Conservation (phyloP, 495 filamentous ascomycete species). For the Daldinia decipiens region DNA sequence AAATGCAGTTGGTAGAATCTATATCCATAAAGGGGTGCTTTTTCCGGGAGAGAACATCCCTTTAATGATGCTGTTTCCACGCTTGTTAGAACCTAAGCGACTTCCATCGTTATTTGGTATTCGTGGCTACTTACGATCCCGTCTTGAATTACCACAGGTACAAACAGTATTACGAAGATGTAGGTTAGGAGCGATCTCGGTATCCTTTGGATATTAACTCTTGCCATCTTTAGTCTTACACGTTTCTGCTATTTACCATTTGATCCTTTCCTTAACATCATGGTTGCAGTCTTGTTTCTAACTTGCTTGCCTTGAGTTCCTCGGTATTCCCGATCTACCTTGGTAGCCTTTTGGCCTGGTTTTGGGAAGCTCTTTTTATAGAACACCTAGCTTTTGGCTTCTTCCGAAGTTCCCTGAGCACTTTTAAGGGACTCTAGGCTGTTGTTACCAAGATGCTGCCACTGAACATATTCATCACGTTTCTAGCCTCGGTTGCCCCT, state of each 20-base stretch:
- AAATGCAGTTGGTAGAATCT: too few species aligned
- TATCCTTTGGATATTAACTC: background rate
- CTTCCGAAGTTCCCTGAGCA: conserved; percentile 9
- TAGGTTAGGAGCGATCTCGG: background rate
- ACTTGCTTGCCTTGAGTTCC: conserved; percentile 12
- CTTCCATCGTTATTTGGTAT: background rate
- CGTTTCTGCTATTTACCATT: background rate
- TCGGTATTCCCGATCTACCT: background rate
- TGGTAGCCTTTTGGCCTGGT: conserved; percentile 20
- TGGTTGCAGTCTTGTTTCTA: background rate
- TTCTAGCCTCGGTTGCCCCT: conserved; percentile 29
- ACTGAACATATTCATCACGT: conserved; percentile 18
- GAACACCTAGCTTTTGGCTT: conserved; percentile 14
- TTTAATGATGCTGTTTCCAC: background rate
- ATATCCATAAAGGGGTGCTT: too few species aligned
- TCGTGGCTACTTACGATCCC: background rate
- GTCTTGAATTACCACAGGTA: background rate
- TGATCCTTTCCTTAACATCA: background rate
- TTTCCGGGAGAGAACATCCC: background rate
- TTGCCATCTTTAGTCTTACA: background rate
- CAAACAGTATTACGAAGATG: background rate
- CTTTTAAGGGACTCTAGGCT: conserved; percentile 10
- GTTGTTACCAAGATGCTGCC: conserved; percentile 36
- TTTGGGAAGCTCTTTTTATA: conserved; percentile 35
- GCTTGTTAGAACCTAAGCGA: background rate